Percentiles rank a stretch among this genome's conserved stretches.
phyloP scores from a whole-genome alignment of 805 yeast species.

The Cyberlindnera veronae region DNA sequence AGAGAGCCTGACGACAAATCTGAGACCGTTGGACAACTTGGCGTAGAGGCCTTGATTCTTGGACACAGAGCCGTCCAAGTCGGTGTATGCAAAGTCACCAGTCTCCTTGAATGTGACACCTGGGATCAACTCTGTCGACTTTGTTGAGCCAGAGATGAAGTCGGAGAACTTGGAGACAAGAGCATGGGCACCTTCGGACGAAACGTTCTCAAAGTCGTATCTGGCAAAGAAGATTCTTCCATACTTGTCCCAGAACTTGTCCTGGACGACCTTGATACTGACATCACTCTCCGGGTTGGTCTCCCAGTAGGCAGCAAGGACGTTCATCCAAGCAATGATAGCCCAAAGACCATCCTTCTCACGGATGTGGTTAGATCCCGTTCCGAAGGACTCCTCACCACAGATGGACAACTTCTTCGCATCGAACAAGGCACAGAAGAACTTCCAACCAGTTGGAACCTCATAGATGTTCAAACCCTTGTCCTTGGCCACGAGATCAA shows the following conservation, averaged over 20 bases:
- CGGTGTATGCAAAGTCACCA: conserved; percentile 89
- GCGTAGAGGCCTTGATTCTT: conserved; percentile 84
- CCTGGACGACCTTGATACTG: conserved; percentile 76
- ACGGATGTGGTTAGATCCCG: conserved; percentile 95
- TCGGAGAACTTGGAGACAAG: conserved; percentile 53
- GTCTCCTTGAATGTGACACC: conserved; percentile 61
- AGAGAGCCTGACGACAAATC: conserved; percentile 86
- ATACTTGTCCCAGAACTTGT: conserved; percentile 82
- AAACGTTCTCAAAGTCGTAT: conserved; percentile 87
- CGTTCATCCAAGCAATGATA: conserved; percentile 93
- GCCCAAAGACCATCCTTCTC: conserved; percentile 99
- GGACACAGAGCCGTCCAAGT: conserved; percentile 89
- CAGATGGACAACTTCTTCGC: conserved; percentile 91
- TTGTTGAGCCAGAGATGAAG: conserved; percentile 33
- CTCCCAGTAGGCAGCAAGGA: conserved; percentile 77
- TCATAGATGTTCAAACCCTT: conserved; percentile 79
- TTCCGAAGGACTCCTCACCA: conserved; percentile 98
- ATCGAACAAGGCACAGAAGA: conserved; percentile 93
- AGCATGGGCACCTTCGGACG: conserved; percentile 67
- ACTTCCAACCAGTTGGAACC: conserved; percentile 99
- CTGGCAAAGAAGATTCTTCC: conserved; percentile 98
- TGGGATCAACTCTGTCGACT: conserved; percentile 50
- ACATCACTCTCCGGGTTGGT: conserved; percentile 52
- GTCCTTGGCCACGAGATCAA: conserved; percentile 82
- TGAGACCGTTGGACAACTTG: conserved; percentile 74